Conservation (phyloP, 345 rosid genomes). For the Erodium maritimum region DNA sequence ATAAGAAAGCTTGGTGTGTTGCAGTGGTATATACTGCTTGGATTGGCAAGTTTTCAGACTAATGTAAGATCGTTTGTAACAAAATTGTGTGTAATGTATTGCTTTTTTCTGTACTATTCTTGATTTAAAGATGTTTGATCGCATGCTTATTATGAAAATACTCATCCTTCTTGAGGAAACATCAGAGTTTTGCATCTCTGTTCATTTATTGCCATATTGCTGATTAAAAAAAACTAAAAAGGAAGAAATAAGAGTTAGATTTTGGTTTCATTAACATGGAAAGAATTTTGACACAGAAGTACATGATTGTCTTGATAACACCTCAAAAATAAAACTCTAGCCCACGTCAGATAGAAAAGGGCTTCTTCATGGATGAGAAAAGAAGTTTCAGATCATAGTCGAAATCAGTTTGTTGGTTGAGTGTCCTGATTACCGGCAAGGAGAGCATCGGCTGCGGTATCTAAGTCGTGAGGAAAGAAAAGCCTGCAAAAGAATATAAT, state of each 20-base stretch:
- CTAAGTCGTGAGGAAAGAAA: conserved; percentile 87
- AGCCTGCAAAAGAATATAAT: conserved; percentile 38
- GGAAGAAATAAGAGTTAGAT: too few relatives aligned
- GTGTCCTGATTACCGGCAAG: conserved; percentile 26
- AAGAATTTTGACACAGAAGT: too few relatives aligned
- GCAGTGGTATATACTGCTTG: conserved; percentile 5
- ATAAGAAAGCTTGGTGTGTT: conserved; percentile 2
- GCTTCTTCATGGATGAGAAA: not conserved
- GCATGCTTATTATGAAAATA: too few relatives aligned
- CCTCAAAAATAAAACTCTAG: too few relatives aligned
- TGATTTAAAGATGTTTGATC: not conserved
- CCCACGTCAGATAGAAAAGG: not conserved
- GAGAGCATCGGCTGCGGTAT: conserved; percentile 64
- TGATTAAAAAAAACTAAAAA: too few relatives aligned
- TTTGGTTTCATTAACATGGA: too few relatives aligned
- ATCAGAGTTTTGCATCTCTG: too few relatives aligned
- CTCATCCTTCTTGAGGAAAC: too few relatives aligned
- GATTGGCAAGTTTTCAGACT: not conserved
- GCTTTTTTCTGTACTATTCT: not conserved
- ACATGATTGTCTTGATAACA: too few relatives aligned
- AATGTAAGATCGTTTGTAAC: not conserved
- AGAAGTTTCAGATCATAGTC: not conserved
- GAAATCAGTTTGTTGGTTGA: not conserved
- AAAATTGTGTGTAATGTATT: not conserved
- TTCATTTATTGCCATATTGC: too few relatives aligned